Evolutionary conservation across 345 rosid species (phyloP).

Genomic region (Heritiera fomes): DNA sequence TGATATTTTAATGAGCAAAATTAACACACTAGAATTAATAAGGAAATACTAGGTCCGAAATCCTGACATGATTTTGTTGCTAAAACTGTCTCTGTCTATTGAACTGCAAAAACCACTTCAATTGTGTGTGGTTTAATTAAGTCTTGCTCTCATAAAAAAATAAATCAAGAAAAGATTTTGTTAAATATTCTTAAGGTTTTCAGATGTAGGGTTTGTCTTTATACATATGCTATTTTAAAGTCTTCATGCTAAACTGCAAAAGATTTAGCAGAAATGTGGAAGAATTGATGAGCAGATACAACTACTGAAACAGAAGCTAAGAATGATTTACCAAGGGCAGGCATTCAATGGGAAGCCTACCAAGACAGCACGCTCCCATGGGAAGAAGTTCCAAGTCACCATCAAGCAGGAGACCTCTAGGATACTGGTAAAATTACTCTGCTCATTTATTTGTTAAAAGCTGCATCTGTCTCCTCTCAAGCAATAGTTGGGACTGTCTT

Average conservation of each 20-base stretch:
- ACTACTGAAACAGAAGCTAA: conserved; percentile 67
- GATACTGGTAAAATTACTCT: conserved; percentile 53
- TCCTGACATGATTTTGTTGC: not conserved
- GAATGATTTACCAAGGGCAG: conserved; percentile 76
- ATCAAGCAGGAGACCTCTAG: conserved; percentile 83
- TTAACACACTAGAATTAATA: not conserved
- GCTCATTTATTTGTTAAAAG: not conserved
- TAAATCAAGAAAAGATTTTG: not conserved
- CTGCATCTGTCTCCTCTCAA: not conserved
- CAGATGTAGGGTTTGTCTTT: not conserved
- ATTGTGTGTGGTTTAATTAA: not conserved
- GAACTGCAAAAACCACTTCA: not conserved
- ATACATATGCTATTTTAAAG: not conserved
- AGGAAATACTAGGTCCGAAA: not conserved
- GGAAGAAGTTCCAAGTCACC: conserved; percentile 89
- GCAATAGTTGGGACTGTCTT: not conserved
- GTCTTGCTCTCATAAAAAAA: not conserved
- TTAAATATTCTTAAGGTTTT: not conserved
- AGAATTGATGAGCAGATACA: conserved; percentile 80
- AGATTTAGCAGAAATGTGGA: conserved; percentile 76
- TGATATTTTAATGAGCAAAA: not conserved
- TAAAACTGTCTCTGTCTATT: not conserved
- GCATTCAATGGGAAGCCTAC: conserved; percentile 89
- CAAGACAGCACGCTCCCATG: conserved; percentile 93
- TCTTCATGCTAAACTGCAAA: not conserved